Evolutionary conservation across 140 eudicot species (phyloP), one percentile per base, ranked within the genome.

Genomic region (Bidens hawaiensis): DNA sequence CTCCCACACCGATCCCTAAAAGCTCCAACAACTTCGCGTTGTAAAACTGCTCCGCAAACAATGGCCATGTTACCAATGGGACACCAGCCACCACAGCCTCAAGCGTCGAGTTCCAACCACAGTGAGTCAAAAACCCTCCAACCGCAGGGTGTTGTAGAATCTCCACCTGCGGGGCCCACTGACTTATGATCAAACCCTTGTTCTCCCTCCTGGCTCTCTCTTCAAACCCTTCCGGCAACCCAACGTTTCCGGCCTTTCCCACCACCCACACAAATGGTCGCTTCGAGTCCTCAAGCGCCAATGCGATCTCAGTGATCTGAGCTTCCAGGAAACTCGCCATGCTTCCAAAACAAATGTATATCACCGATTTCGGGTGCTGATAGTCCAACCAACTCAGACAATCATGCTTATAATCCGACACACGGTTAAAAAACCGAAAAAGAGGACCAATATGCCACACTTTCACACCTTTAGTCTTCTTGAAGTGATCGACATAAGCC

Each of bases 371-470:
- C 15, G 76, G 67, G 4, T 47, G 40, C 42, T 72, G 75, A 24
- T 65, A 4, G 22, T 80, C 83, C 1, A 86, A 75, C 90, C 95
- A 79, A 43, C 36, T 65, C 41, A 85, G 51, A 15, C 73, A 42
- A 14, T 12, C 23, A 19, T 79, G 65, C 13, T 58, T 58, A 16
- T n/a, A n/a, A n/a, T 51, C 65, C 12, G 43, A 25, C 1, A 14
- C 30, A n/a, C 14, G 54, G 12, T 17, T 15, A 33, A 50, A 73
- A 24, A 60, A 78, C 1, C 73, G 69, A 55, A 62, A 78, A 18
- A 79, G 66, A 11, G 89, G 95, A 19, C 90, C 83, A 0, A 86
- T 63, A 25, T 54, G 78, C 90, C 90, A 86, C 7, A 62, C 10
- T 71, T 77, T 86, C 13, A 11, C 18, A 5, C 67, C 73, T 38